Evolutionary conservation across 1,284 basidiomycete genomes (phyloP).

Genomic region (Ustilago nuda): DNA sequence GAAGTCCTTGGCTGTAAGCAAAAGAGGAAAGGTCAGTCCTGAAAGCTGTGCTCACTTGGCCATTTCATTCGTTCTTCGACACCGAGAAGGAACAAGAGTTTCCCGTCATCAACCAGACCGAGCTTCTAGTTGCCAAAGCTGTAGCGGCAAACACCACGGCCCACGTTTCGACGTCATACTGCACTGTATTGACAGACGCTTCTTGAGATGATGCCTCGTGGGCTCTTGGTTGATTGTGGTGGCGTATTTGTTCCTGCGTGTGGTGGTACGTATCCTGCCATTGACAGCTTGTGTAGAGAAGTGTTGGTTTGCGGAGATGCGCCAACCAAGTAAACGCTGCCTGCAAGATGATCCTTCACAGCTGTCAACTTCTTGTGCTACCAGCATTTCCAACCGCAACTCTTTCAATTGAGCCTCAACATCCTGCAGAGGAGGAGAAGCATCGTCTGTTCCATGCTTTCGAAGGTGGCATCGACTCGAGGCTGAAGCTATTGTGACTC

Average conservation of each 20-base stretch:
- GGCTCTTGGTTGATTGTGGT: neutral
- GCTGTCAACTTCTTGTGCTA: neutral
- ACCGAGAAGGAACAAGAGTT: neutral
- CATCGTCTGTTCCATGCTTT: neutral
- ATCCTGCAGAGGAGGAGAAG: no score
- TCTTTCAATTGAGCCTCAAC: no score
- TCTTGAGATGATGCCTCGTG: neutral
- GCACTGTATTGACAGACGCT: no score
- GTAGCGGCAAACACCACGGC: neutral
- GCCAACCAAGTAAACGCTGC: constrained; percentile 13
- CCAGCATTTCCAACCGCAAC: no score
- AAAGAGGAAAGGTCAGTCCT: neutral
- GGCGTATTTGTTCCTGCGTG: constrained; percentile 1
- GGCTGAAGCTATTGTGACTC: neutral
- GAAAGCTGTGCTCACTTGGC: neutral
- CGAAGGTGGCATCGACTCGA: neutral
- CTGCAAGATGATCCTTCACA: neutral
- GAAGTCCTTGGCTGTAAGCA: constrained; percentile 14
- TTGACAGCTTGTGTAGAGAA: neutral
- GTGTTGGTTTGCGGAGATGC: constrained; percentile 14
- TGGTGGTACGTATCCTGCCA: neutral
- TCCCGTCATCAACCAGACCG: no score
- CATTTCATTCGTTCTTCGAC: neutral
- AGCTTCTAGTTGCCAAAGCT: neutral
- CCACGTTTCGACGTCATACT: no score